These are phyloP conservation scores for Nitzschia sp. DNA, from an alignment of 108 stramenopile genomes.

Conservation along the genomic window DNA sequence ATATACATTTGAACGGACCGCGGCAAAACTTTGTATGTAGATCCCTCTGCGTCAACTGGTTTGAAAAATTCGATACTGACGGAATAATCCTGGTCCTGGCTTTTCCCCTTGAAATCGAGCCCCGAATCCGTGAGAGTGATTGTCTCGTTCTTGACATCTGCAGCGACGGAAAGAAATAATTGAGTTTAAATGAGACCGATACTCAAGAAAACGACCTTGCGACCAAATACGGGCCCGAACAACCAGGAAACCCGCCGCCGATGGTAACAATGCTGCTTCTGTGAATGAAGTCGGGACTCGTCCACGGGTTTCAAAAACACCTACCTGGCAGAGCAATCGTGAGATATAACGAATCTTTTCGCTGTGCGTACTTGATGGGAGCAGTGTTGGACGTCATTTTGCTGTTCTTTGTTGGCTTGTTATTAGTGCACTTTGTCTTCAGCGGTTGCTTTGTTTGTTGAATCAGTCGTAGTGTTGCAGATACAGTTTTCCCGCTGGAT, in stretches of 20 bases:
- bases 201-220: background rate
- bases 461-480: too few species aligned
- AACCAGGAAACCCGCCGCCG: background rate
- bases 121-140: constrained; percentile 82
- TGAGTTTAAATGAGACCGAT: background rate
- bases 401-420: constrained; percentile 14
- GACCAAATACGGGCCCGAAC: too few species aligned
- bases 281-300: too few species aligned
- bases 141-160: constrained; percentile 91
- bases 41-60: constrained; percentile 80
- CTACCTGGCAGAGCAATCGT: constrained; percentile 88
- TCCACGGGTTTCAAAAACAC: constrained; percentile 21
- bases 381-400: constrained; percentile 65
- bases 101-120: constrained; percentile 82
- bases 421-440: constrained; percentile 8
- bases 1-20: constrained; percentile 92
- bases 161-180: too few species aligned
- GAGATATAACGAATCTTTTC: constrained; percentile 89
- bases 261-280: too few species aligned
- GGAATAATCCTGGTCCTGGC: constrained; percentile 78
- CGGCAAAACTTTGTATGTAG: constrained; percentile 91
- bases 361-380: constrained; percentile 94
- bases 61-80: constrained; percentile 91
- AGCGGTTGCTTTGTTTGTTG: too few species aligned
- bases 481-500: too few species aligned